Percentiles rank a stretch among this genome's conserved stretches.
Conservation (phyloP, 208 protist genomes). For the Kentomonas sorsogonicus region DNA sequence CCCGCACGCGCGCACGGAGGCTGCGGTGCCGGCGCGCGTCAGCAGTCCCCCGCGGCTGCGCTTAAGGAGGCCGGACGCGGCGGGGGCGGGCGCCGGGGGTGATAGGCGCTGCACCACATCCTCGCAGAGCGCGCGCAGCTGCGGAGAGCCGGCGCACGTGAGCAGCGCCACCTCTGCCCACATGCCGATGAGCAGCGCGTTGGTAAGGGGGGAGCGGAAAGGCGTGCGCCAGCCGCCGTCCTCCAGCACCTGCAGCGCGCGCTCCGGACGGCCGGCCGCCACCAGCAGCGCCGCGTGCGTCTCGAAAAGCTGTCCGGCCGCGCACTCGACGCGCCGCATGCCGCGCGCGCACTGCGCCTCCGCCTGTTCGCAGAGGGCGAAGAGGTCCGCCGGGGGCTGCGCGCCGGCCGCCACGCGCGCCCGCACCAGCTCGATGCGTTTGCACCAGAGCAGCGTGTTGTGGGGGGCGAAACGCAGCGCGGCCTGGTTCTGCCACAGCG, state of each 20-base stretch:
- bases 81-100: not conserved
- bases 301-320: slow-evolving; percentile 57
- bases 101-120: slow-evolving; percentile 14
- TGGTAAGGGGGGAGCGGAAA: slow-evolving; percentile 47
- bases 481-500: slow-evolving; percentile 60
- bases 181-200: slow-evolving; percentile 58
- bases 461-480: slow-evolving; percentile 43
- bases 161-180: slow-evolving; percentile 52
- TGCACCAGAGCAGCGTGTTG: slow-evolving; percentile 63
- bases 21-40: slow-evolving; percentile 3
- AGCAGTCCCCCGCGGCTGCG: slow-evolving; percentile 20
- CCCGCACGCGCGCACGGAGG: slow-evolving; percentile 18
- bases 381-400: slow-evolving; percentile 20
- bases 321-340: slow-evolving; percentile 34
- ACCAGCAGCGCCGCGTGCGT: slow-evolving; percentile 39
- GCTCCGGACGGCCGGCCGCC: slow-evolving; percentile 17
- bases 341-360: slow-evolving; percentile 61
- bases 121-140: slow-evolving; percentile 10
- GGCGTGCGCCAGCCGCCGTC: slow-evolving; percentile 56
- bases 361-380: slow-evolving; percentile 49
- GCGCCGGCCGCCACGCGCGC: slow-evolving; percentile 26
- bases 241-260: slow-evolving; percentile 36
- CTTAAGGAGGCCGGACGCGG: slow-evolving; percentile 14
- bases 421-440: slow-evolving; percentile 62
- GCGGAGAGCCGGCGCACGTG: slow-evolving; percentile 1